A percentile compares a stretch with the other conserved stretches of the same genome.
Evolutionary conservation across 2,329 filamentous ascomycete species (phyloP).

Genomic region (Zymoseptoria crescenta): DNA sequence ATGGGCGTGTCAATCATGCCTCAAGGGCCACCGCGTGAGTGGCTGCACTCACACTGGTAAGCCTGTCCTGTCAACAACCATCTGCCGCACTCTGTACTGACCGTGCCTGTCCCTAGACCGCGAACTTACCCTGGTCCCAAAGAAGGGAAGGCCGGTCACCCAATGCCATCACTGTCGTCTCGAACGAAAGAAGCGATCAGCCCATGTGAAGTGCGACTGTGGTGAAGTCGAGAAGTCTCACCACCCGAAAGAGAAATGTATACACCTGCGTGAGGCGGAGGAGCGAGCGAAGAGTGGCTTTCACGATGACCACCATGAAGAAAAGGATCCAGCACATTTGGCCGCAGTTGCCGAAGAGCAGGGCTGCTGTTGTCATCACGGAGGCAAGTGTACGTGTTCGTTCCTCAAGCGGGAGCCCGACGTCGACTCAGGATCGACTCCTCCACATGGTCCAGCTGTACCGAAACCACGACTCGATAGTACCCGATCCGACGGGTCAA

Average conservation of each 20-base stretch:
- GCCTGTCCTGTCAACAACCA: slow-evolving; percentile 30
- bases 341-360: slow-evolving; percentile 31
- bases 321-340: slow-evolving; percentile 23
- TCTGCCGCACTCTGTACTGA: slow-evolving; percentile 10
- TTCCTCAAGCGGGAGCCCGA: slow-evolving; percentile 47
- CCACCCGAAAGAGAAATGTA: slow-evolving; percentile 43
- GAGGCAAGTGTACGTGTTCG: slow-evolving; percentile 53
- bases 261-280: slow-evolving; percentile 32
- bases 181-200: slow-evolving; percentile 89
- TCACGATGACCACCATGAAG: slow-evolving; percentile 15
- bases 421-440: slow-evolving; percentile 13
- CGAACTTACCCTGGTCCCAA: slow-evolving; percentile 87
- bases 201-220: slow-evolving; percentile 94
- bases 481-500: slow-evolving; percentile 51
- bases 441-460: slow-evolving; percentile 36
- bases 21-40: slow-evolving; percentile 96
- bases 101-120: slow-evolving; percentile 55
- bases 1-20: slow-evolving; percentile 95
- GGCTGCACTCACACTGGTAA: slow-evolving; percentile 93
- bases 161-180: slow-evolving; percentile 96
- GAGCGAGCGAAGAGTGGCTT: slow-evolving; percentile 27
- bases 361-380: slow-evolving; percentile 49
- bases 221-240: slow-evolving; percentile 69
- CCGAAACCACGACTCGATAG: slow-evolving; percentile 50
- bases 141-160: slow-evolving; percentile 93